Evolutionary conservation across 179 eudicot genomes (phyloP).

Genomic region (Pouteria campechiana): DNA sequence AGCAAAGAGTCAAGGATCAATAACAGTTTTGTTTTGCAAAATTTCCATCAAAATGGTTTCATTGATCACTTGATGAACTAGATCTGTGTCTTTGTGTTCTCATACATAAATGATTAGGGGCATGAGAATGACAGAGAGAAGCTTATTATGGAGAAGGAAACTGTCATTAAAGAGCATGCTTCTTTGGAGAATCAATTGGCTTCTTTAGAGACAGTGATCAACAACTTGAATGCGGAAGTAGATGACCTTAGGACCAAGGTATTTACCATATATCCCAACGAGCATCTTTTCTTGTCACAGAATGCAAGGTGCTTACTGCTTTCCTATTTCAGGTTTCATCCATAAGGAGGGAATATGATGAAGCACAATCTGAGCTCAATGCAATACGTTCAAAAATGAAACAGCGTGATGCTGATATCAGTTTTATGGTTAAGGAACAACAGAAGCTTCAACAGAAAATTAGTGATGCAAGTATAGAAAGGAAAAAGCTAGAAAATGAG

Average conservation of each 20-base stretch:
- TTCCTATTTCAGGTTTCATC: conserved; percentile 49
- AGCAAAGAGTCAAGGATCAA: too few species aligned
- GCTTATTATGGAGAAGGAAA: conserved; percentile 90
- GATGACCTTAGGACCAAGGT: conserved; percentile 60
- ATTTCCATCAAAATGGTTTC: too few species aligned
- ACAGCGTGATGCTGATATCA: conserved; percentile 83
- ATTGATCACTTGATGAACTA: too few species aligned
- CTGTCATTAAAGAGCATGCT: conserved; percentile 49
- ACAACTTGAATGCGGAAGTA: conserved; percentile 43
- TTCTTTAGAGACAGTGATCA: conserved; percentile 45
- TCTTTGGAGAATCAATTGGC: conserved; percentile 60
- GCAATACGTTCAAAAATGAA: conserved; percentile 60
- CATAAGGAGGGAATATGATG: conserved; percentile 37
- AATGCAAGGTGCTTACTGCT: conserved; percentile 1
- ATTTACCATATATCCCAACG: not conserved
- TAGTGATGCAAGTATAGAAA: conserved; percentile 63
- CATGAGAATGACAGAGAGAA: conserved; percentile 85
- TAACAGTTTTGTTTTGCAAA: too few species aligned
- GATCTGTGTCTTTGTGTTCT: not conserved
- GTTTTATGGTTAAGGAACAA: conserved; percentile 55
- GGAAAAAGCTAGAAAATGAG: conserved; percentile 93
- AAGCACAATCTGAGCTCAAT: conserved; percentile 63
- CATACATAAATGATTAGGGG: conserved; percentile 28
- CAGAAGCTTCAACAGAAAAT: conserved; percentile 55
- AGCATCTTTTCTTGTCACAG: too few species aligned